phyloP scores from a whole-genome alignment of 2,329 filamentous ascomycete species.

The Penicillium brasilianum region DNA sequence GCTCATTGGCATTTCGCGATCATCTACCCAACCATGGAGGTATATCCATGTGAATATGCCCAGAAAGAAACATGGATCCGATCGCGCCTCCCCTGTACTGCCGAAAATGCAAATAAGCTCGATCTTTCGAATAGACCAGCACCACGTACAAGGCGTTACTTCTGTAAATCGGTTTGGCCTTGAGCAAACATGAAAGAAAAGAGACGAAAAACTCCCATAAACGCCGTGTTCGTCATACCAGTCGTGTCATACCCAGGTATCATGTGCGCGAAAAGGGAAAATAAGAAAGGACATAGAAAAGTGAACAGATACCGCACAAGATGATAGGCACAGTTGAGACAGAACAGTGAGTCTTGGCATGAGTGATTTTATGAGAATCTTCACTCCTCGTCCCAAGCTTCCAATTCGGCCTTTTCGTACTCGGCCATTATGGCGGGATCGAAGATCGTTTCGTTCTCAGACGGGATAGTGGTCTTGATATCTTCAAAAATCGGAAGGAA shows the following conservation, averaged over 20 bases:
- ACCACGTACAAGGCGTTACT: neutral
- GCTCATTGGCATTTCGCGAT: neutral
- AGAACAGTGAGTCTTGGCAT: neutral
- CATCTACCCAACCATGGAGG: neutral
- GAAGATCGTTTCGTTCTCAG: conserved; percentile 73
- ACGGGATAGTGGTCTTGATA: conserved; percentile 76
- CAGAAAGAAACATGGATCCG: neutral
- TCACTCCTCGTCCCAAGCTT: conserved; percentile 80
- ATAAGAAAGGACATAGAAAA: conserved; percentile 13
- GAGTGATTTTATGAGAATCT: neutral
- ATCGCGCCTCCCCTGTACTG: neutral
- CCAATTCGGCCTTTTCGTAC: conserved; percentile 75
- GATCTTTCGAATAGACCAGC: neutral
- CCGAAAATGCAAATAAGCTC: neutral
- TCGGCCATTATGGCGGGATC: conserved; percentile 72
- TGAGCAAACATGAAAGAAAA: neutral
- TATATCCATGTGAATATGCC: neutral
- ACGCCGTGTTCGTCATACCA: conserved; percentile 5
- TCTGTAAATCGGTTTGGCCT: neutral
- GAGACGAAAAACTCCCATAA: neutral
- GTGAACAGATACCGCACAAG: neutral
- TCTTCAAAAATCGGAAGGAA: conserved; percentile 91
- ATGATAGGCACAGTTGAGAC: neutral
- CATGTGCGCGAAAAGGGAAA: conserved; percentile 12
- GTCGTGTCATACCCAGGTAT: conserved; percentile 11